These are phyloP conservation scores for Vigna reflexopilosa DNA, from an alignment of 306 rosid species.

Conservation along the genomic window DNA sequence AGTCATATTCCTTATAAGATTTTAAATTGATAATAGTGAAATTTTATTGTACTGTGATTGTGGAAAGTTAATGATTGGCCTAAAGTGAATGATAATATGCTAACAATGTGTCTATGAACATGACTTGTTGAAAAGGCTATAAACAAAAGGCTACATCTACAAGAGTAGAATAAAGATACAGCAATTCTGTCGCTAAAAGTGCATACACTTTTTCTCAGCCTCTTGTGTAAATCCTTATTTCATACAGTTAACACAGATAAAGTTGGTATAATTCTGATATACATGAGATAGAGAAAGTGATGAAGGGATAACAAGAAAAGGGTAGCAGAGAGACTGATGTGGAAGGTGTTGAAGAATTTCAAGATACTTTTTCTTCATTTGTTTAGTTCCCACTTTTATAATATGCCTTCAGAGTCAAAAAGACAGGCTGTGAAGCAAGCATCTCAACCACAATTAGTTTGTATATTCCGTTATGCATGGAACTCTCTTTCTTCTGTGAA, in stretches of 20 bases:
- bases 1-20: too few relatives aligned
- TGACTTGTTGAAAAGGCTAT: slow-evolving; percentile 46
- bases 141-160: slow-evolving; percentile 16
- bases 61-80: slow-evolving; percentile 39
- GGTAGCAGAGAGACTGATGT: slow-evolving; percentile 19
- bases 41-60: neutral
- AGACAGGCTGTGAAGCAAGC: slow-evolving; percentile 62
- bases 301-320: neutral
- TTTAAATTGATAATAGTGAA: too few relatives aligned
- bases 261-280: neutral
- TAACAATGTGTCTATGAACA: slow-evolving; percentile 38
- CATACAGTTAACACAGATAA: slow-evolving; percentile 4
- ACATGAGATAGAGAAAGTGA: slow-evolving; percentile 5
- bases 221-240: neutral
- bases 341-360: neutral
- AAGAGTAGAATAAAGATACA: neutral
- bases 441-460: slow-evolving; percentile 47
- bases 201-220: slow-evolving; percentile 18
- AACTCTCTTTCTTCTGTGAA: slow-evolving; percentile 48
- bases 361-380: neutral
- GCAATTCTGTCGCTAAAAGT: slow-evolving; percentile 31
- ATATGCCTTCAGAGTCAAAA: slow-evolving; percentile 49
- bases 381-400: slow-evolving; percentile 15
- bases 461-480: slow-evolving; percentile 58
- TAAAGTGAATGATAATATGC: slow-evolving; percentile 38